These are phyloP conservation scores for Cryptomeria japonica DNA, from an alignment of 75 land plant species.

Conservation along the genomic window DNA sequence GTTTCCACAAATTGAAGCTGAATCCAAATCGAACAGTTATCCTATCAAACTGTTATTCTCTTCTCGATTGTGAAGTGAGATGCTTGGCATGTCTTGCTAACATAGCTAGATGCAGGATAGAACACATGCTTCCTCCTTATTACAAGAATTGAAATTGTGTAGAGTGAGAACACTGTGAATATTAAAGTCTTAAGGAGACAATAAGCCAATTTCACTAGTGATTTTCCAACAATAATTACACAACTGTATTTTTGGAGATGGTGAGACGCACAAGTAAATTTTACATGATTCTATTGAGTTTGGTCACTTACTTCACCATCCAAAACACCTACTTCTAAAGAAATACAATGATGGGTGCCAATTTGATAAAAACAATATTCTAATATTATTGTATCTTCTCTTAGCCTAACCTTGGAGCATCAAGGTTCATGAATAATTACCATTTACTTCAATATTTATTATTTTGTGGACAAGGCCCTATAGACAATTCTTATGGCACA, in stretches of 20 bases:
- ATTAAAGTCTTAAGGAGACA: too few species aligned
- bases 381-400: neutral
- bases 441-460: too few species aligned
- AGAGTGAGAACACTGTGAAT: too few species aligned
- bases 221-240: too few species aligned
- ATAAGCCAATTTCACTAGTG: neutral
- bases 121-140: neutral
- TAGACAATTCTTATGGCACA: neutral
- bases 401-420: neutral
- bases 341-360: neutral
- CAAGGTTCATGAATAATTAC: neutral
- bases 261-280: neutral
- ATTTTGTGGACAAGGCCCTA: neutral
- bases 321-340: too few species aligned
- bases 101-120: neutral
- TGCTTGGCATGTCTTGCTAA: neutral
- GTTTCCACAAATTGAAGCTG: too few species aligned
- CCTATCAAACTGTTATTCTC: neutral
- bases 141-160: neutral
- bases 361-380: too few species aligned
- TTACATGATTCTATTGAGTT: neutral
- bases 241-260: neutral
- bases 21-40: neutral
- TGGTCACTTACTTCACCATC: neutral
- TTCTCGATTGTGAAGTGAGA: neutral